Evolutionary conservation across 2,329 filamentous ascomycete species (phyloP), one percentile per base, ranked within the genome.

Genomic region (Zarea fungicola): DNA sequence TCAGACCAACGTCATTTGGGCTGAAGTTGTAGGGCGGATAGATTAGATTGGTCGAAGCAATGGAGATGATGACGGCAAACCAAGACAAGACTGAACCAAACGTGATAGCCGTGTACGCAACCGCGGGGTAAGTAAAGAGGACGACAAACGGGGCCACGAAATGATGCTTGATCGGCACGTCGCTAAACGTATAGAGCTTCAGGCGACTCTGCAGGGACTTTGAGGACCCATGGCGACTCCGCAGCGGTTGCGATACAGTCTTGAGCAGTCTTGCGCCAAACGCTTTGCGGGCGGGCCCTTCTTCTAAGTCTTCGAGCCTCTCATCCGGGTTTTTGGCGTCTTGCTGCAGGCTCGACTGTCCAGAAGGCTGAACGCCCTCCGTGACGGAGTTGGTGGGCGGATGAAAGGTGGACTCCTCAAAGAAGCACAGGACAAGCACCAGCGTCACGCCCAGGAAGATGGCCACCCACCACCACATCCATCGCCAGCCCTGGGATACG

Each of bases 71-170:
- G 1, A 48, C 16, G 3, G 37, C 26, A n/a, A 48, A 29, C 37
- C 46, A 48, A 5, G 46, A 37, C 37, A 29, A 35, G 29, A 48
- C n/a, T 16, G 42, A 48, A 11, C 46, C 46, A 31, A 42, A 48
- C 3, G 46, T 48, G 2, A 48, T 28, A 1, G 46, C 46, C 9
- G 46, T 31, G 46, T 48, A 48, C 21, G 32, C 13, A 22, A 48
- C 46, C 16, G 29, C 46, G 4, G 46, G 46, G 18, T 42, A 49
- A 7, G 8, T 22, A 8, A 19, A 40, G n/a, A 49, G 41, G 4
- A 49, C 44, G 21, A 44, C 26, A 21, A 49, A 43, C 3, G 34
- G 25, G 13, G 46, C 35, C 7, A 48, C 22, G 39, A 48, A 42
- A 3, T 39, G 37, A 13, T 22, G 25, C 11, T 25, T 19, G 6